A percentile compares a stretch with the other conserved stretches of the same genome.
Conservation (phyloP, 192 early-diverging fungal genomes). For the Pilaira anomala region DNA sequence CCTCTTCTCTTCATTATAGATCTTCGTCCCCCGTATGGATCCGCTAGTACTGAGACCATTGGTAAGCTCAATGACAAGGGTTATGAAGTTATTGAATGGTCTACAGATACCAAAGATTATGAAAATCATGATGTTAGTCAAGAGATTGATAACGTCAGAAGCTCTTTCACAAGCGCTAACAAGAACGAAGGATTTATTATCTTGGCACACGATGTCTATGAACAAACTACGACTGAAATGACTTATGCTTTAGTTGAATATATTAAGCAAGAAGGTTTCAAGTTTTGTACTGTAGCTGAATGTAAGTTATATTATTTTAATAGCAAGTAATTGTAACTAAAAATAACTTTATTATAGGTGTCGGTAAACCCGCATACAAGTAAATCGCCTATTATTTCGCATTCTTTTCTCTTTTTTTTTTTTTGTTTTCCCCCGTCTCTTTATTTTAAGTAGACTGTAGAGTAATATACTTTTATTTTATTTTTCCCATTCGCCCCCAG, state of each 20-base stretch:
- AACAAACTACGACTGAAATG: slow-evolving; percentile 16
- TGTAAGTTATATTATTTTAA: slow-evolving; percentile 3
- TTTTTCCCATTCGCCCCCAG: no score
- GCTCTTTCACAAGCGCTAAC: slow-evolving; percentile 5
- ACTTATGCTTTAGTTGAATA: slow-evolving; percentile 1
- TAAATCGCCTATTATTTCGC: no score
- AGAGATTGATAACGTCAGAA: slow-evolving; percentile 11
- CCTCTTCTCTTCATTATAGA: slow-evolving; percentile 10
- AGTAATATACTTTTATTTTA: no score
- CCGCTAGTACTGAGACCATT: slow-evolving; percentile 25
- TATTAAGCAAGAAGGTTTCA: slow-evolving; percentile 5
- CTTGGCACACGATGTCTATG: slow-evolving; percentile 39
- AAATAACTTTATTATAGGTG: neutral
- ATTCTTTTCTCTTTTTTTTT: no score
- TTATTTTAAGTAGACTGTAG: no score
- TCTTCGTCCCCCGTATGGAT: slow-evolving; percentile 45
- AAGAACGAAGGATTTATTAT: slow-evolving; percentile 34
- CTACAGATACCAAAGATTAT: slow-evolving; percentile 41
- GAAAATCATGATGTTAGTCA: slow-evolving; percentile 21
- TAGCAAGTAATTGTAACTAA: neutral
- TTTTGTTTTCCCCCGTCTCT: no score
- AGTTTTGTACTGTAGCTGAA: slow-evolving; percentile 24
- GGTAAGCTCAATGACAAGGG: slow-evolving; percentile 18
- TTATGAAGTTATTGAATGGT: slow-evolving; percentile 42
- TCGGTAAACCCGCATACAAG: neutral